Base-by-base conservation (phyloP, 2,329 filamentous ascomycete species). In the Nigrospora osmanthi region DNA sequence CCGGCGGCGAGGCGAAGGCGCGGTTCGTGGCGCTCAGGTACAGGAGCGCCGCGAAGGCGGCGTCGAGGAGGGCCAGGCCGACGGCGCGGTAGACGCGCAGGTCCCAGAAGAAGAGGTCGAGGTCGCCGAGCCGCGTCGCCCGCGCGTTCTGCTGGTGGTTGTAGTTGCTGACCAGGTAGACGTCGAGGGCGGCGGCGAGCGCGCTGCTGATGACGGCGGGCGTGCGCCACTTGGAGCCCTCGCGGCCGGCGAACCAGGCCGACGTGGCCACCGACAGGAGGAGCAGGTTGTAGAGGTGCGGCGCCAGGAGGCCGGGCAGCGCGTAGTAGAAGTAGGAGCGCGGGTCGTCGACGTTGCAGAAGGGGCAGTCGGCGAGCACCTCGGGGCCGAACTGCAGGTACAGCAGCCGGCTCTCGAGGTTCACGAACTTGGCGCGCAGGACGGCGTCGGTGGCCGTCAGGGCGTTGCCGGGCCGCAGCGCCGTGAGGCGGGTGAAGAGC, bases 301-400 rank as follows among this genome's bases (percentile, higher is more conserved):
- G 85, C 13, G 80, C 71, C 2, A 90, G 57, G 9, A 95, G 68
- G 23, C 79, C 72, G 0, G 91, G 87, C 0, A 94, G 66, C 13
- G 86, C 83, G 66, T 95, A 97, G 61, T 87, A 77, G 40, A 95
- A 75, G 69, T 89, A 96, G 36, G 77, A 80, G 34, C 69, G 71
- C 6, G 80, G 75, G 40, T 86, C 80, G 47, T 87, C 82, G n/a
- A 79, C 67, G 42, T 69, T 73, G 75, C 90, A 96, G 69, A 95
- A 95, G n/a, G 80, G 76, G 63, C 90, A 97, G 47, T 80, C 72
- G 17, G 82, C 72, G 34, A 97, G 63, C 10, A 83, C 80, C 32
- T 78, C 73, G 0, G 89, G 87, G 3, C 93, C 93, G 65, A 81
- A 94, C 47, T 85, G 81, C 43, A 94, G 74, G 67, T 96, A 97